Conservation (phyloP, 2,329 filamentous ascomycete species). For the Grosmannia clavigera region DNA sequence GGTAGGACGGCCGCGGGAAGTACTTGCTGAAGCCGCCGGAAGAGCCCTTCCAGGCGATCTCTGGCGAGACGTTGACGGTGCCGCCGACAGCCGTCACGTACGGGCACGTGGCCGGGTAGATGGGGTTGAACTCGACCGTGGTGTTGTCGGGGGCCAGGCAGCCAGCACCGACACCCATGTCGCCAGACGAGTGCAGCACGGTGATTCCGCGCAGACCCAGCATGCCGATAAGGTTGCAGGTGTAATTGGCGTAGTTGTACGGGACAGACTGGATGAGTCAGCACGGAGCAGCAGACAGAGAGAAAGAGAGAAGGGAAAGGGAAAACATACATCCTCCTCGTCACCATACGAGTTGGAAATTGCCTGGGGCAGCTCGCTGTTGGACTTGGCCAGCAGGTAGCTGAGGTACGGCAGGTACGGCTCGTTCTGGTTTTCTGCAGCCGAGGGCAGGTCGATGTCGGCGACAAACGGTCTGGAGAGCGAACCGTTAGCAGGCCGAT, state of each 20-base stretch:
- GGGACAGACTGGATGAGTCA: constrained; percentile 39
- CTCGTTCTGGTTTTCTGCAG: constrained; percentile 41
- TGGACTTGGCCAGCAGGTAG: constrained; percentile 42
- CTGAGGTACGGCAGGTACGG: constrained; percentile 53
- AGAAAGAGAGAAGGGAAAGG: background rate
- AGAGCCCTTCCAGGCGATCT: constrained; percentile 39
- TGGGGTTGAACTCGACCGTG: constrained; percentile 29
- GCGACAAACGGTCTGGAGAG: constrained; percentile 17
- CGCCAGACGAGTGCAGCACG: constrained; percentile 53
- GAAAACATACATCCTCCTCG: constrained; percentile 31
- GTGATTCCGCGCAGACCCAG: constrained; percentile 55
- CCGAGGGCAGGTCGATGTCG: constrained; percentile 16
- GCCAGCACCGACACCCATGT: constrained; percentile 26
- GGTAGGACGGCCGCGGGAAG: constrained; percentile 30
- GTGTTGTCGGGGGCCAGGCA: constrained; percentile 16
- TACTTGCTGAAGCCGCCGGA: constrained; percentile 40
- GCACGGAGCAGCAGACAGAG: background rate
- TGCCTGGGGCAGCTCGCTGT: constrained; percentile 46
- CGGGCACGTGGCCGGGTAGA: constrained; percentile 31
- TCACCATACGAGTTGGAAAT: constrained; percentile 61
- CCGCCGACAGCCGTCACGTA: constrained; percentile 52
- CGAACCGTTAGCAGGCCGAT: background rate
- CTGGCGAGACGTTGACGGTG: constrained; percentile 35
- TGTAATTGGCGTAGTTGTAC: constrained; percentile 37
- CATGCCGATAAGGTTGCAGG: constrained; percentile 47